Base-by-base conservation (phyloP, 1,284 basidiomycete species). In the Cutaneotrichosporon spelunceum region DNA sequence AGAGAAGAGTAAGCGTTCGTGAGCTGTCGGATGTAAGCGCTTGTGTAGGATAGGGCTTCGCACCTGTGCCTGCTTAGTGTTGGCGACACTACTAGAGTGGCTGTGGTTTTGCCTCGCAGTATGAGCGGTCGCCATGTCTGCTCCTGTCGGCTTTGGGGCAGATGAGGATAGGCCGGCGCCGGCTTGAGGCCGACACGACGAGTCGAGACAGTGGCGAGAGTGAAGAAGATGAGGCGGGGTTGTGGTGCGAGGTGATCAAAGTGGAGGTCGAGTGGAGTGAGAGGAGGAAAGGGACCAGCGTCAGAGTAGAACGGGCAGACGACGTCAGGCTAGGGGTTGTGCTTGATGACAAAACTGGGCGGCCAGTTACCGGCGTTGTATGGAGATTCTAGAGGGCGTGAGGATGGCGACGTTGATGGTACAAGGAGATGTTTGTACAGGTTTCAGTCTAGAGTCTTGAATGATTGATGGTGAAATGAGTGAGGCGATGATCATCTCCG, bases 1-100 rank as follows among this genome's bases (percentile, higher is more conserved):
- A 99, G 86, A 81, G 96, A 93, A 80, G 94, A 93, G 81, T 99
- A 99, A 61, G 95, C 96, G 73, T 86, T 90, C 67, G 90, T 88
- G 72, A 99, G 90, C 80, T 93, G 66, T 7, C 8, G 11, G 33
- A 23, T 33, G 56, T 16, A 59, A 53, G 45, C 24, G 21, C 24
- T 5, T 39, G 7, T 11, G 24, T 42, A 23, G 24, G 14, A 39
- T 11, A 16, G 24, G 16, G 9, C n/a, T 16, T 64, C 67, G 33
- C 48, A 74, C 71, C 65, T 75, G 71, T 10, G 74, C 74, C 54
- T 72, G 70, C 60, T 67, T 69, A 58, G 72, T 72, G 56, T 73
- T 74, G 27, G 67, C 63, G 6, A 59, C 48, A 50, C 61, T 68
- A 27, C 53, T 58, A 33, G 48, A 52, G 53, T 65, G 69, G 16